Evolutionary conservation across 106 monocot genomes (phyloP).

Genomic region (Amphibolis antarctica): DNA sequence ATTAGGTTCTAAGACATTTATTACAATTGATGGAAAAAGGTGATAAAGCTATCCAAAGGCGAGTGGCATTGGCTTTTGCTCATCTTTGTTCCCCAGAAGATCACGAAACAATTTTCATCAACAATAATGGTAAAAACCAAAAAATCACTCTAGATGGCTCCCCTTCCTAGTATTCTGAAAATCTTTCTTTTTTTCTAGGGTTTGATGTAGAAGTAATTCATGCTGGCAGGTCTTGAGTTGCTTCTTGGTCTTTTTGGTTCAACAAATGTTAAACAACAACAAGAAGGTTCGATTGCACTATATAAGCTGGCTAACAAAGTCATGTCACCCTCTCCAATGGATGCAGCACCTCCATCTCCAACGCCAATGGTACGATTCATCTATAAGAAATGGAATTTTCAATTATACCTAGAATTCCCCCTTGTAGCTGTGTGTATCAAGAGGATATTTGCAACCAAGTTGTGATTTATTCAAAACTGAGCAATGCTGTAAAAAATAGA

Average conservation of each 20-base stretch:
- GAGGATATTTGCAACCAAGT: not conserved
- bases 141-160: not conserved
- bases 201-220: not conserved
- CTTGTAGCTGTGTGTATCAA: not conserved
- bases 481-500: too few relatives aligned
- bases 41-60: conserved; percentile 76
- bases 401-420: not conserved
- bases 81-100: conserved; percentile 85
- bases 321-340: conserved; percentile 68
- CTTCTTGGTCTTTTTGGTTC: conserved; percentile 79
- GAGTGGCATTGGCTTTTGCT: conserved; percentile 81
- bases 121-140: conserved; percentile 69
- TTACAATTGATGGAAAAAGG: conserved; percentile 74
- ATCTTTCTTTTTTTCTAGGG: not conserved
- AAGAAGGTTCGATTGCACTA: conserved; percentile 76
- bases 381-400: not conserved
- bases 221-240: conserved; percentile 66
- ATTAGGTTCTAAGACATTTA: conserved; percentile 82
- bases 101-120: conserved; percentile 78
- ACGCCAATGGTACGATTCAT: conserved; percentile 60
- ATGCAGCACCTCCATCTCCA: conserved; percentile 94
- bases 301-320: conserved; percentile 86
- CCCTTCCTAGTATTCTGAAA: not conserved
- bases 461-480: too few relatives aligned
- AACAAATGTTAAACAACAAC: conserved; percentile 62